These are phyloP conservation scores for Phytophthora parvispora DNA, from an alignment of 352 stramenopile genomes.

Conservation along the genomic window DNA sequence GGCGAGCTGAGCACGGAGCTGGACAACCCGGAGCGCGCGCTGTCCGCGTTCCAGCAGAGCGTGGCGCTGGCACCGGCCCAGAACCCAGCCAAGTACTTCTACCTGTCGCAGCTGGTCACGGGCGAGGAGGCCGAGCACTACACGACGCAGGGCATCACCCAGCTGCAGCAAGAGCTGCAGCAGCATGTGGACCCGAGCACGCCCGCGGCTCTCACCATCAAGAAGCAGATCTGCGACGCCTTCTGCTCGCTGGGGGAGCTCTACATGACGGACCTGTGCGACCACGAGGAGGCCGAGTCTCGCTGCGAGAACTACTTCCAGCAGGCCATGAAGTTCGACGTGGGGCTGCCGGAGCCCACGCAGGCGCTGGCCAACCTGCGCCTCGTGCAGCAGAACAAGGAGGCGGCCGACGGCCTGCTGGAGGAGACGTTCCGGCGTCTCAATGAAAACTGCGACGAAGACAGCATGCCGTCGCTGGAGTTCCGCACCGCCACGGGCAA, in stretches of 20 bases:
- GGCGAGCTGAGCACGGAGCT: slow-evolving; percentile 88
- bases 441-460: slow-evolving; percentile 75
- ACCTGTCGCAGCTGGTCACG: slow-evolving; percentile 81
- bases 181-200: slow-evolving; percentile 46
- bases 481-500: slow-evolving; percentile 89
- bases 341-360: slow-evolving; percentile 93
- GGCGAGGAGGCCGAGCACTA: slow-evolving; percentile 82
- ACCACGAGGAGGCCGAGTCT: slow-evolving; percentile 93
- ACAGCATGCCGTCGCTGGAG: slow-evolving; percentile 84
- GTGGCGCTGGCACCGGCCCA: slow-evolving; percentile 70
- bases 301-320: slow-evolving; percentile 94
- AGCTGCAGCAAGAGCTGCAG: slow-evolving; percentile 73
- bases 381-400: slow-evolving; percentile 93
- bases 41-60: slow-evolving; percentile 79
- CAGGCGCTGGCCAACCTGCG: slow-evolving; percentile 97
- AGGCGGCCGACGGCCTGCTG: slow-evolving; percentile 91
- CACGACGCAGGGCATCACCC: slow-evolving; percentile 74
- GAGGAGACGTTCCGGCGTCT: slow-evolving; percentile 94
- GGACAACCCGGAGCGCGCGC: slow-evolving; percentile 80
- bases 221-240: slow-evolving; percentile 95
- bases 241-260: slow-evolving; percentile 97
- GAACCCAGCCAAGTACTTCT: slow-evolving; percentile 90
- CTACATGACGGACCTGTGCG: slow-evolving; percentile 98
- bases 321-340: slow-evolving; percentile 92
- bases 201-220: slow-evolving; percentile 68